Evolutionary conservation across 371 early-diverging fungal genomes (phyloP).

Genomic region (Rhizopus delemar): DNA sequence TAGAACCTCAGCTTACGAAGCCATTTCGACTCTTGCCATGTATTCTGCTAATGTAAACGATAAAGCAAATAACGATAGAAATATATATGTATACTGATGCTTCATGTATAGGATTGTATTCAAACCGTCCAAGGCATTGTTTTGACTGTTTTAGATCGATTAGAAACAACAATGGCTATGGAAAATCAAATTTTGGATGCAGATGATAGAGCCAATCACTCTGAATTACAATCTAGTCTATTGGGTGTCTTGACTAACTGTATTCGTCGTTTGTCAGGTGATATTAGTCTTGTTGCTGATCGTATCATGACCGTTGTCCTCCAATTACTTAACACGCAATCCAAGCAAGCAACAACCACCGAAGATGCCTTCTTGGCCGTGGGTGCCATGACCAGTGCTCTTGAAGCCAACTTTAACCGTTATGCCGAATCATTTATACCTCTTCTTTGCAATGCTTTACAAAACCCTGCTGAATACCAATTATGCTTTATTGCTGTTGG

Average conservation of each 20-base stretch:
- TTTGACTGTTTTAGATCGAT: slow-evolving; percentile 71
- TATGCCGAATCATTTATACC: slow-evolving; percentile 88
- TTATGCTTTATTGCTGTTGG: slow-evolving; percentile 92
- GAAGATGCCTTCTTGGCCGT: slow-evolving; percentile 93
- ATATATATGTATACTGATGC: slow-evolving; percentile 9
- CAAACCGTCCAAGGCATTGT: slow-evolving; percentile 71
- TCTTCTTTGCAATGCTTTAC: slow-evolving; percentile 76
- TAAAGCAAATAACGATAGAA: slow-evolving; percentile 9
- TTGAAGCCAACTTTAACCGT: slow-evolving; percentile 81
- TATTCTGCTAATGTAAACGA: slow-evolving; percentile 55
- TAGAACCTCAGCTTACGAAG: slow-evolving; percentile 91
- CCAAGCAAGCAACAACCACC: slow-evolving; percentile 80
- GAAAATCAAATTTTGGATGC: slow-evolving; percentile 74
- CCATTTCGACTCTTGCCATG: slow-evolving; percentile 77
- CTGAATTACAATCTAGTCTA: slow-evolving; percentile 88
- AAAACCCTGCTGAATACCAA: slow-evolving; percentile 88
- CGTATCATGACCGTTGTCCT: slow-evolving; percentile 85
- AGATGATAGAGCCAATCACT: slow-evolving; percentile 78
- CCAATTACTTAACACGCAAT: slow-evolving; percentile 62
- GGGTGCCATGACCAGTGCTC: slow-evolving; percentile 79
- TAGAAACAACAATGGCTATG: slow-evolving; percentile 70
- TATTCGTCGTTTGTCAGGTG: slow-evolving; percentile 71
- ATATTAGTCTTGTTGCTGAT: slow-evolving; percentile 76
- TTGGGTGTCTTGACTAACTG: slow-evolving; percentile 84
- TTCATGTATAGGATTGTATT: slow-evolving; percentile 65